Conservation (phyloP, 345 rosid species). For the Tarenaya hassleriana region DNA sequence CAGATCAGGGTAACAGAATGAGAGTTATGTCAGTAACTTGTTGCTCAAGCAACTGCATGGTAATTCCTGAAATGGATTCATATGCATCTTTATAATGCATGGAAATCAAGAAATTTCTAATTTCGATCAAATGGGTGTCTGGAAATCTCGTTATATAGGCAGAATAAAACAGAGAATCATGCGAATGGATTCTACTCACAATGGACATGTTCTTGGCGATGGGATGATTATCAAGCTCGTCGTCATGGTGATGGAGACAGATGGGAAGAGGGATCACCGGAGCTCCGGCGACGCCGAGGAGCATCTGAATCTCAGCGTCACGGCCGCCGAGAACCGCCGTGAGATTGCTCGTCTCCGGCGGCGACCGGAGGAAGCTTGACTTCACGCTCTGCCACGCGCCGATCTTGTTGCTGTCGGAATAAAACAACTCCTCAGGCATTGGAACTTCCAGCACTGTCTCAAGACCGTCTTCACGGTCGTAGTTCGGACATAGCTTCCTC, state of each 20-base stretch:
- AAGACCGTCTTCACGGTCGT: conserved; percentile 67
- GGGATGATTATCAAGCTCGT: conserved; percentile 25
- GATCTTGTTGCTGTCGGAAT: conserved; percentile 26
- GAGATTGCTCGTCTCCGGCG: conserved; percentile 21
- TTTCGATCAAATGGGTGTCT: not conserved
- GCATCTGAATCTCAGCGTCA: conserved; percentile 33
- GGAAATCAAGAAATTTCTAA: not conserved
- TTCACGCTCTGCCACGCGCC: conserved; percentile 32
- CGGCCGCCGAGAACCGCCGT: conserved; percentile 23
- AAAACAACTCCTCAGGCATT: conserved; percentile 73
- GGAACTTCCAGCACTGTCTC: conserved; percentile 91
- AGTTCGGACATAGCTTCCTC: conserved; percentile 84
- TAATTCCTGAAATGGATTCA: not conserved
- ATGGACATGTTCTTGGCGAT: conserved; percentile 36
- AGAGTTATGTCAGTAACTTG: conserved; percentile 15
- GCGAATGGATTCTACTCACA: conserved; percentile 23
- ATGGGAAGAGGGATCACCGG: conserved; percentile 26
- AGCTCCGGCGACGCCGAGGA: conserved; percentile 35
- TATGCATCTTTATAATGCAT: not conserved
- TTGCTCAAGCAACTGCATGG: not conserved
- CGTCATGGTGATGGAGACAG: conserved; percentile 12
- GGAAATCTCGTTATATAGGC: not conserved
- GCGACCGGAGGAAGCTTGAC: conserved; percentile 30
- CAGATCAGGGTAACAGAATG: conserved; percentile 14
- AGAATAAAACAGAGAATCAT: no score